Evolutionary conservation across 495 filamentous ascomycete species (phyloP).

Genomic region (Aspergillus baeticus): DNA sequence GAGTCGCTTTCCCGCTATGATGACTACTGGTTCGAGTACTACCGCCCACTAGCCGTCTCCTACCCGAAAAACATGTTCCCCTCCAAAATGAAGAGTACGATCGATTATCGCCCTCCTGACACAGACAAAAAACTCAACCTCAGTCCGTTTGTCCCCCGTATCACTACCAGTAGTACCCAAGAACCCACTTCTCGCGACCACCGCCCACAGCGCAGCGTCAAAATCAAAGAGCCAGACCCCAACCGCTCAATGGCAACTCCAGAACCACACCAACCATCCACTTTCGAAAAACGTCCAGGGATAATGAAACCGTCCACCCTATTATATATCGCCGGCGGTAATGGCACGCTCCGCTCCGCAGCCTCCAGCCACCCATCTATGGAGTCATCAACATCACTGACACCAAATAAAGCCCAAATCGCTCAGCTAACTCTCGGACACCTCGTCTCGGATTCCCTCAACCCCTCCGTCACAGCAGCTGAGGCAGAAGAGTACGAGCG

Average conservation of each 20-base stretch:
- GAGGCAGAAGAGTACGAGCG: conserved; percentile 85
- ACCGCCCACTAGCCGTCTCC: conserved; percentile 80
- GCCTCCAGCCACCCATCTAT: conserved; percentile 26
- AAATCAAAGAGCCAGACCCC: conserved; percentile 41
- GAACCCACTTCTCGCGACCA: conserved; percentile 36
- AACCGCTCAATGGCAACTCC: conserved; percentile 8
- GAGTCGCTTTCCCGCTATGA: conserved; percentile 72
- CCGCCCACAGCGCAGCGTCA: conserved; percentile 41
- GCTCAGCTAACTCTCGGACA: conserved; percentile 87
- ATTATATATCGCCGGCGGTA: too few species aligned
- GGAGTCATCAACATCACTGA: conserved; percentile 8
- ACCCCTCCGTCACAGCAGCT: conserved; percentile 67
- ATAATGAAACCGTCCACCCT: conserved; percentile 46
- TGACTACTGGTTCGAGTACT: conserved; percentile 99
- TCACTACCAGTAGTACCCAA: conserved; percentile 36
- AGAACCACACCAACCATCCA: conserved; percentile 30
- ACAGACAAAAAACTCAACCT: conserved; percentile 70
- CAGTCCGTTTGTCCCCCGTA: conserved; percentile 76
- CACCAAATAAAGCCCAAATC: conserved; percentile 60
- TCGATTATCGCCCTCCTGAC: conserved; percentile 75
- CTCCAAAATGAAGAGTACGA: conserved; percentile 83
- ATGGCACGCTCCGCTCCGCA: conserved; percentile 16
- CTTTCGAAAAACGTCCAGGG: conserved; percentile 33
- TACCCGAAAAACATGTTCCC: conserved; percentile 87
- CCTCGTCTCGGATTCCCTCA: conserved; percentile 73